These are phyloP conservation scores for Lachnellula arida DNA, from an alignment of 2,329 filamentous ascomycete species.

Conservation along the genomic window DNA sequence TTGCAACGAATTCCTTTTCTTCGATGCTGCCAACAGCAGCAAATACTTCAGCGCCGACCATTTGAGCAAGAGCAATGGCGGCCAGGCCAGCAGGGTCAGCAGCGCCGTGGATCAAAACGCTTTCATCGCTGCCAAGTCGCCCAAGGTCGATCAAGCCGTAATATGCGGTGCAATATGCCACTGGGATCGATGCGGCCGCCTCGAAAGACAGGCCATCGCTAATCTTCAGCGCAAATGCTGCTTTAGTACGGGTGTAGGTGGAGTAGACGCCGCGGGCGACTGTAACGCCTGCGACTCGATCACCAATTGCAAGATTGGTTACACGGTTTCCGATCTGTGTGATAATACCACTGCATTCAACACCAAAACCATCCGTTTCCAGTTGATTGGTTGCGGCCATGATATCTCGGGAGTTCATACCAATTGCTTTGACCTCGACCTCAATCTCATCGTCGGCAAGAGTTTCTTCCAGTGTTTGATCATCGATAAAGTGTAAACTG, in stretches of 20 bases:
- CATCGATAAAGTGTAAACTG: conserved; percentile 27
- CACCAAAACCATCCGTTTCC: conserved; percentile 29
- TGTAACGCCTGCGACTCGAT: conserved; percentile 30
- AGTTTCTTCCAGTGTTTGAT: conserved; percentile 3
- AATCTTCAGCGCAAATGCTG: conserved; percentile 18
- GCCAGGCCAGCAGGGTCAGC: conserved; percentile 34
- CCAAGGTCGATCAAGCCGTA: conserved; percentile 26
- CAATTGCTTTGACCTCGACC: conserved; percentile 30
- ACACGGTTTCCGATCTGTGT: conserved; percentile 28
- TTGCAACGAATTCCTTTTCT: conserved; percentile 21
- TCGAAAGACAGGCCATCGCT: conserved; percentile 20
- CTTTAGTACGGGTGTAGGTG: conserved; percentile 19
- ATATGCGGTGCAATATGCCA: conserved; percentile 26
- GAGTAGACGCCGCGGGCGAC: conserved; percentile 23
- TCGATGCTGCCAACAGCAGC: conserved; percentile 23
- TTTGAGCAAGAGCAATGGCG: conserved; percentile 30
- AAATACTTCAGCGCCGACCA: conserved; percentile 24
- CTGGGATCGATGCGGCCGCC: conserved; percentile 22
- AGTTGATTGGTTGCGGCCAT: conserved; percentile 31
- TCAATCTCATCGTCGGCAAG: conserved; percentile 24
- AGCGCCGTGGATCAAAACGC: conserved; percentile 34
- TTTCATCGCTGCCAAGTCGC: conserved; percentile 24
- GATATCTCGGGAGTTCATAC: conserved; percentile 30
- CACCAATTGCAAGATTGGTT: conserved; percentile 26
- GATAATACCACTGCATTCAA: conserved; percentile 35